phyloP scores from a whole-genome alignment of 176 grass and related monocot species.

The Rhynchospora pubera region DNA sequence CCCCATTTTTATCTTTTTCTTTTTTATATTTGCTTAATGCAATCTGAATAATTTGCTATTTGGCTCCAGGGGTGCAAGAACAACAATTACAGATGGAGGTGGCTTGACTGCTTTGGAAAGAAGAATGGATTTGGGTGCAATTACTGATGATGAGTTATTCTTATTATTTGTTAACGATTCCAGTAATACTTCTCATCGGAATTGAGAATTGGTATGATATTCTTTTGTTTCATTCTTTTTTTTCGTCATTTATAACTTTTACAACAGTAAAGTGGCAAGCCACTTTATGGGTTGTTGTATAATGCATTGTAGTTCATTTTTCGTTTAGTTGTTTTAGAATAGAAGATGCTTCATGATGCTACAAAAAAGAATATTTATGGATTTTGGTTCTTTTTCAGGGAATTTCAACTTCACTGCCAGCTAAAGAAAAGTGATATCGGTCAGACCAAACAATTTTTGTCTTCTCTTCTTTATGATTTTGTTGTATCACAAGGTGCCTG shows the following conservation, averaged over 20 bases:
- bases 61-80: conserved; percentile 19
- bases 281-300: background rate
- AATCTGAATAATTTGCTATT: background rate
- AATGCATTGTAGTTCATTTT: background rate
- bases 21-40: background rate
- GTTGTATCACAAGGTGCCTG: background rate
- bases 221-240: background rate
- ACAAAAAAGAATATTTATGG: background rate
- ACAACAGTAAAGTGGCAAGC: background rate
- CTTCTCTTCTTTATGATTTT: background rate
- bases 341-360: background rate
- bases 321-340: background rate
- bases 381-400: background rate
- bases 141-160: conserved; percentile 37
- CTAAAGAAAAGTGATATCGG: background rate
- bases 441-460: background rate
- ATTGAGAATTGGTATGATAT: conserved; percentile 19
- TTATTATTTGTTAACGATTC: conserved; percentile 32
- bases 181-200: background rate
- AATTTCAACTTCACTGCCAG: background rate
- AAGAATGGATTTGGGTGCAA: conserved; percentile 34
- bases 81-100: conserved; percentile 35
- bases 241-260: background rate
- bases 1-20: background rate
- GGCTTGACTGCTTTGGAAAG: conserved; percentile 34